Evolutionary conservation across 371 early-diverging fungal species (phyloP).

Genomic region (Mortierella sp.): DNA sequence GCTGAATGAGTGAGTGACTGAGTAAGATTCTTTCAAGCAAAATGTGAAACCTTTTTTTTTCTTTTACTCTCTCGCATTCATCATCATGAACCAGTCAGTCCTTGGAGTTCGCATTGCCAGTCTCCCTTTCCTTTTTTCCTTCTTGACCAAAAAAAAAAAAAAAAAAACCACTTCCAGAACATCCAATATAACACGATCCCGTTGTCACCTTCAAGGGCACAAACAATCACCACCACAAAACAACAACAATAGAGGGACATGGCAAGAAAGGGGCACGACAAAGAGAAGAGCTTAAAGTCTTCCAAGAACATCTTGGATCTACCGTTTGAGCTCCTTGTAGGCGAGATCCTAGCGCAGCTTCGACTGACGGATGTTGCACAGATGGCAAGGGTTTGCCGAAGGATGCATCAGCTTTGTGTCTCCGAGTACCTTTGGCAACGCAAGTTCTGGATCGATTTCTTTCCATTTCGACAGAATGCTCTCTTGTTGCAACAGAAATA

Average conservation of each 20-base stretch:
- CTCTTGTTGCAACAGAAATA: neutral
- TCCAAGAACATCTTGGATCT: constrained; percentile 12
- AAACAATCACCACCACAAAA: too few relatives aligned
- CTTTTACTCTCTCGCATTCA: neutral
- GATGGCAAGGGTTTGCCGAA: constrained; percentile 10
- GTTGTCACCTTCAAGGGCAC: neutral
- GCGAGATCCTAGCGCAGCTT: constrained; percentile 27
- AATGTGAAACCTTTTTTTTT: constrained; percentile 4
- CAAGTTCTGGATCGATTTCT: constrained; percentile 37
- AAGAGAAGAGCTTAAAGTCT: neutral
- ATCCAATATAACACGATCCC: neutral
- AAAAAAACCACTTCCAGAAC: too few relatives aligned
- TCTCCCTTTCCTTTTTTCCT: constrained; percentile 2
- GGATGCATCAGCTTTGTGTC: constrained; percentile 21
- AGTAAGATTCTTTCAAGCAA: too few relatives aligned
- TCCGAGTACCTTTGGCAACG: constrained; percentile 49
- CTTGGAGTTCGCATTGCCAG: too few relatives aligned
- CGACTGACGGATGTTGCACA: constrained; percentile 14
- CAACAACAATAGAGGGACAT: too few relatives aligned
- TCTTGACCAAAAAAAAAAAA: neutral
- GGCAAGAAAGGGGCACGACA: neutral
- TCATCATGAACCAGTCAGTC: too few relatives aligned
- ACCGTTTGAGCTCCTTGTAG: constrained; percentile 40
- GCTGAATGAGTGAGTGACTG: too few relatives aligned
- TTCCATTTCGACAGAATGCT: neutral